These are phyloP conservation scores for Neonothopanus nambi DNA, from an alignment of 1,284 basidiomycete genomes.

Conservation along the genomic window DNA sequence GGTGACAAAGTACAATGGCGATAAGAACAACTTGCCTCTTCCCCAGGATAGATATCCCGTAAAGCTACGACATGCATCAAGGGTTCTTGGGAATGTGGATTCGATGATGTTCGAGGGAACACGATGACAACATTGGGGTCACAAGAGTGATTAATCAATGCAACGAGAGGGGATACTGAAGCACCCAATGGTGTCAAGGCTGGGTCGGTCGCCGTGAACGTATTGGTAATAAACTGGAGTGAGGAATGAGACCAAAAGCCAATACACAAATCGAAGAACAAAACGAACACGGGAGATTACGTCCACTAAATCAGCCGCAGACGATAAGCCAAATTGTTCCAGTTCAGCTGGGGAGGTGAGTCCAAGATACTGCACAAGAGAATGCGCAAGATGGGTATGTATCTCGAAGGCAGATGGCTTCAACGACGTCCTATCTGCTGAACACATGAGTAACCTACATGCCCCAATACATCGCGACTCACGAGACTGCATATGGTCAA, in stretches of 20 bases:
- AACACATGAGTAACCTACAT: constrained; percentile 13
- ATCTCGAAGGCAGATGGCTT: constrained; percentile 50
- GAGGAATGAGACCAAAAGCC: constrained; percentile 1
- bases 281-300: constrained; percentile 62
- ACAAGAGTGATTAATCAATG: constrained; percentile 91
- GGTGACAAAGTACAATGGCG: background rate
- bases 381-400: constrained; percentile 69
- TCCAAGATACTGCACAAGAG: constrained; percentile 66
- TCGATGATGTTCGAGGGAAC: constrained; percentile 62
- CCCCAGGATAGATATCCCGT: constrained; percentile 56
- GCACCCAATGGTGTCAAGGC: constrained; percentile 79
- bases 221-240: constrained; percentile 81
- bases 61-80: constrained; percentile 75
- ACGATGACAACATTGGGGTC: constrained; percentile 89
- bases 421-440: constrained; percentile 50
- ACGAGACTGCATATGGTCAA: constrained; percentile 79
- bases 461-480: constrained; percentile 27
- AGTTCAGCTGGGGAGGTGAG: constrained; percentile 59
- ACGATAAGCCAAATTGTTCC: constrained; percentile 53
- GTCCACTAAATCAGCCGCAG: constrained; percentile 64
- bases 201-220: constrained; percentile 81
- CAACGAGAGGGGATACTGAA: constrained; percentile 74
- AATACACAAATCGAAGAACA: background rate
- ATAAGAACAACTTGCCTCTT: constrained; percentile 62
- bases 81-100: constrained; percentile 47